Conservation (phyloP, 768 basidiomycete genomes). For the Boletus patriciae region DNA sequence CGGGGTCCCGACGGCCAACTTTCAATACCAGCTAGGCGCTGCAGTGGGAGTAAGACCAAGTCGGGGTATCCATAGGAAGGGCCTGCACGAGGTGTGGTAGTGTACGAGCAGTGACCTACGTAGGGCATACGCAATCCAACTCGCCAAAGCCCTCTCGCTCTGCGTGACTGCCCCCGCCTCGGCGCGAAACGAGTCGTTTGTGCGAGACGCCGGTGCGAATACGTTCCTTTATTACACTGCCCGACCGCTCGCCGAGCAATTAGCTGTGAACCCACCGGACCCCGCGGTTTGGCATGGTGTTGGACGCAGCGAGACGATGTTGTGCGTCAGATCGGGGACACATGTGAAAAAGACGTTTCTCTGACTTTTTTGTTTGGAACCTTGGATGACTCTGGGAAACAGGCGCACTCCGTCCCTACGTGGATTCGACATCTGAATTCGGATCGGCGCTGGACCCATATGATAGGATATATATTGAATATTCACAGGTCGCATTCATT, state of each 20-base stretch:
- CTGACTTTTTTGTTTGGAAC: not conserved
- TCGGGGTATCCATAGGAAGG: too few species aligned
- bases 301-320: conserved; percentile 57
- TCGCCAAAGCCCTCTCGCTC: conserved; percentile 65
- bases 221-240: conserved; percentile 67
- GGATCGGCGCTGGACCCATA: conserved; percentile 61
- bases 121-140: conserved; percentile 71
- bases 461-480: too few species aligned
- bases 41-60: too few species aligned
- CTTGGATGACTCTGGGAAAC: conserved; percentile 31
- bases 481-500: conserved; percentile 50
- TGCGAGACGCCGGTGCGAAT: conserved; percentile 63
- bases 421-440: conserved; percentile 62
- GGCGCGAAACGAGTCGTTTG: conserved; percentile 55
- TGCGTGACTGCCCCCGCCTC: conserved; percentile 61
- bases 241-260: conserved; percentile 46
- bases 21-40: too few species aligned
- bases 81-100: too few species aligned
- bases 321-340: conserved; percentile 50
- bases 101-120: too few species aligned
- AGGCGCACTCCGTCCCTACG: conserved; percentile 45
- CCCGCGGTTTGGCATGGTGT: conserved; percentile 56
- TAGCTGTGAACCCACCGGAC: conserved; percentile 44
- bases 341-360: conserved; percentile 47
- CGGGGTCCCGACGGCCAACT: too few species aligned